These are phyloP conservation scores for Fraxinus floribunda DNA, from an alignment of 305 asterid species.

Conservation along the genomic window DNA sequence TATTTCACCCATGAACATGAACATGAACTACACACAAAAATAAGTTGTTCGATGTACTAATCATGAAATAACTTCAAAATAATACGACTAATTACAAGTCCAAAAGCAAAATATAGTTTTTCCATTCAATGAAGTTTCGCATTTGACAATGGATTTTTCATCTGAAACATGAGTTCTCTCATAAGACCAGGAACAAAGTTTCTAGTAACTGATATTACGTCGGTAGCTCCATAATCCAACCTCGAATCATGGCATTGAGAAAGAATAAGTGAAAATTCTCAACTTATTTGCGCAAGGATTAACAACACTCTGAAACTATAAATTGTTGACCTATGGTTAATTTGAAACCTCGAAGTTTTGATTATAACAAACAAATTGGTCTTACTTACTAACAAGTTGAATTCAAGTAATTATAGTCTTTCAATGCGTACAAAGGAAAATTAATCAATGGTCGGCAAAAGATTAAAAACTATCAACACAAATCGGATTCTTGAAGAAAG, in stretches of 20 bases:
- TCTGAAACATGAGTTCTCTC: conserved; percentile 75
- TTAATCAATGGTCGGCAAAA: too few relatives aligned
- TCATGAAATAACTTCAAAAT: not conserved
- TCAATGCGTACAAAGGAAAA: too few relatives aligned
- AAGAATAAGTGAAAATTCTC: not conserved
- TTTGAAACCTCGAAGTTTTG: too few relatives aligned
- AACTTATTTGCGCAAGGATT: not conserved
- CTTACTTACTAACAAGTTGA: too few relatives aligned
- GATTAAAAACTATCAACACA: too few relatives aligned
- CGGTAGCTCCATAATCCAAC: conserved; percentile 49
- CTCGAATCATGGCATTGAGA: conserved; percentile 78
- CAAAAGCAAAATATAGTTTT: too few relatives aligned
- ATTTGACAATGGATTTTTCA: conserved; percentile 59
- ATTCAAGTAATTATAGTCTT: too few relatives aligned
- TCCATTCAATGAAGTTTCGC: conserved; percentile 31
- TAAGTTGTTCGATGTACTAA: not conserved
- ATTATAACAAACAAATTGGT: too few relatives aligned
- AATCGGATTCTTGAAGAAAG: too few relatives aligned
- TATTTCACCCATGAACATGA: not conserved
- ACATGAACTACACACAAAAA: not conserved
- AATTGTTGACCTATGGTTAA: too few relatives aligned
- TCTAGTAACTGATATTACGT: conserved; percentile 64
- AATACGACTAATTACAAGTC: too few relatives aligned
- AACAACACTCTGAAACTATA: not conserved
- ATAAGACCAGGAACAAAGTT: conserved; percentile 80